phyloP scores from a whole-genome alignment of 73 alveolate species.

The Paramecium biaurelia region DNA sequence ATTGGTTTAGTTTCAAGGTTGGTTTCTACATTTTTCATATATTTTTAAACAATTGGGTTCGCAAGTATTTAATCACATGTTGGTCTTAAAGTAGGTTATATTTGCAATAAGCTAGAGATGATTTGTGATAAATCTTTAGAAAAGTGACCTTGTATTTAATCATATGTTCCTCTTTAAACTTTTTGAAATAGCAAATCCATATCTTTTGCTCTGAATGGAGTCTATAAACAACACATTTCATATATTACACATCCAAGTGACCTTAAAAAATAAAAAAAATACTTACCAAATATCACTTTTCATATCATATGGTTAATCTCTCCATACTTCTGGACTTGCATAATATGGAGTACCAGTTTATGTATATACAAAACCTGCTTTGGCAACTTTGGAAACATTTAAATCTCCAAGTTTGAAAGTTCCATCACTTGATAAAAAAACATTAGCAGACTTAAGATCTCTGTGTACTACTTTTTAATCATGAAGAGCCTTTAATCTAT shows the following conservation, averaged over 20 bases:
- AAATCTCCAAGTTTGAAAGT: conserved; percentile 76
- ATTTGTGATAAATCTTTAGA: conserved; percentile 39
- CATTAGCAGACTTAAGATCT: conserved; percentile 80
- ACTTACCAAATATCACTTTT: conserved; percentile 70
- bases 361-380: conserved; percentile 67
- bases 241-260: conserved; percentile 71
- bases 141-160: conserved; percentile 34
- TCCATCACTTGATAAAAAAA: conserved; percentile 81
- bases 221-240: conserved; percentile 74
- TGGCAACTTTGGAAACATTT: conserved; percentile 74
- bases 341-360: conserved; percentile 78
- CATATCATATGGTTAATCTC: conserved; percentile 67
- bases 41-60: background rate
- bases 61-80: conserved; percentile 20
- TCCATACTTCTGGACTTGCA: conserved; percentile 78
- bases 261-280: background rate
- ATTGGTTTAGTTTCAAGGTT: background rate
- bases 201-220: conserved; percentile 81
- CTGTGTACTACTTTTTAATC: conserved; percentile 71
- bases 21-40: background rate
- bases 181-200: conserved; percentile 76
- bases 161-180: conserved; percentile 60
- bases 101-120: conserved; percentile 1
- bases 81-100: conserved; percentile 36
- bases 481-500: conserved; percentile 70